phyloP scores from a whole-genome alignment of 2,329 filamentous ascomycete species.

The Laburnicola sp. region DNA sequence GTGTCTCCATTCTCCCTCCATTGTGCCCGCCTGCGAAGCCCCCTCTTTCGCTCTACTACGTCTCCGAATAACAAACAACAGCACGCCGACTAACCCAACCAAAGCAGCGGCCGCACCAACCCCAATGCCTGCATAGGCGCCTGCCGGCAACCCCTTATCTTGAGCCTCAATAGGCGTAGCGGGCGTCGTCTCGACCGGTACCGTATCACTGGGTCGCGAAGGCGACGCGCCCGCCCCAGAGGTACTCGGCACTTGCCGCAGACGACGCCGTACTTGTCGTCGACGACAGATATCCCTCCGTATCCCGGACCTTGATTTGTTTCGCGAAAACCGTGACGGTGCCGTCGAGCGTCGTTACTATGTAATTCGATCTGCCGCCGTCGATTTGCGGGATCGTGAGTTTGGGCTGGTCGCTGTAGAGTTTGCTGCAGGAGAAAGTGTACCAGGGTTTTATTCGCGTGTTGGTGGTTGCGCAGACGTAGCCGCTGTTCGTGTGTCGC shows the following conservation, averaged over 20 bases:
- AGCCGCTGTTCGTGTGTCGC: background rate
- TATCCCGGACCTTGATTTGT: background rate
- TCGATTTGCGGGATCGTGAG: background rate
- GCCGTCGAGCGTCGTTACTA: background rate
- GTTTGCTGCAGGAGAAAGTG: background rate
- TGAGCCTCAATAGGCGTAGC: too few relatives aligned
- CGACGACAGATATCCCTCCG: background rate
- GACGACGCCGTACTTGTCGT: background rate
- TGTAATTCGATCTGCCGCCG: background rate
- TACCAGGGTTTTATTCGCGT: background rate
- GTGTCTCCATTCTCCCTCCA: background rate
- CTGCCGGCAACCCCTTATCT: background rate
- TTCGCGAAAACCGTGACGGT: background rate
- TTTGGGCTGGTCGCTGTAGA: background rate
- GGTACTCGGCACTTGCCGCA: background rate
- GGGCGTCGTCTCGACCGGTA: background rate
- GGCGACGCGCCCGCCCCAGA: background rate
- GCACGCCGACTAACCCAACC: background rate
- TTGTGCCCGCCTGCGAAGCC: too few relatives aligned
- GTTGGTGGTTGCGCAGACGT: background rate
- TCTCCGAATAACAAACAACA: background rate
- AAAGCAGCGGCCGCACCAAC: background rate
- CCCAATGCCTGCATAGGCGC: background rate
- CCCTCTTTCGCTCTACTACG: background rate
- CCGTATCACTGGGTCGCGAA: background rate